Evolutionary conservation across 176 grass and related monocot species (phyloP).

Genomic region (Musa troglodytarum): DNA sequence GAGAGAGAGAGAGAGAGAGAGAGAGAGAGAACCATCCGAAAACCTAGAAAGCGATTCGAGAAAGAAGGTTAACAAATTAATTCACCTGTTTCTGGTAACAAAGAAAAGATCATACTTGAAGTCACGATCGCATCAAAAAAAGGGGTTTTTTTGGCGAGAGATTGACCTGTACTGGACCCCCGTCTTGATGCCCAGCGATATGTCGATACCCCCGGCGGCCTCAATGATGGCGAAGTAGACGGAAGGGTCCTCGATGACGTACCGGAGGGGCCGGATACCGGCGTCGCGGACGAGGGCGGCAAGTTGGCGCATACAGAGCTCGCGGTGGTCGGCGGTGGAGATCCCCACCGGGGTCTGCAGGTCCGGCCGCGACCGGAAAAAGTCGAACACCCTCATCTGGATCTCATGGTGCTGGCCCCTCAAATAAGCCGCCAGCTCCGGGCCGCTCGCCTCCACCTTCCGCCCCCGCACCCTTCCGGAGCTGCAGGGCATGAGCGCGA

Average conservation of each 20-base stretch:
- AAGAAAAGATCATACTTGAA: neutral
- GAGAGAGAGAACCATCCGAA: neutral
- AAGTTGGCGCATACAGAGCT: constrained; percentile 88
- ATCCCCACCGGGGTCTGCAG: constrained; percentile 82
- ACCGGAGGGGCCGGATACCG: constrained; percentile 69
- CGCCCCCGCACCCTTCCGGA: neutral
- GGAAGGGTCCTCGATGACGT: constrained; percentile 35
- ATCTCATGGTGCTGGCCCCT: constrained; percentile 35
- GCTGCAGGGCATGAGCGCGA: constrained; percentile 44
- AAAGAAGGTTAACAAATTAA: neutral
- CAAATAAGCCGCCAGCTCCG: constrained; percentile 41
- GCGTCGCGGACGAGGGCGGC: constrained; percentile 64
- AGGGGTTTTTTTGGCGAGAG: neutral
- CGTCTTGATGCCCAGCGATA: constrained; percentile 80
- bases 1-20: no score
- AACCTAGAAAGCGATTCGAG: neutral
- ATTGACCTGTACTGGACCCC: constrained; percentile 95
- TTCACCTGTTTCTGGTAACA: neutral
- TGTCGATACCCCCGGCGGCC: constrained; percentile 70
- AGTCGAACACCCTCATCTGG: constrained; percentile 60
- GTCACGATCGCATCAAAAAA: neutral
- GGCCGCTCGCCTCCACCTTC: constrained; percentile 30
- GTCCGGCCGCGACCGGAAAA: constrained; percentile 54
- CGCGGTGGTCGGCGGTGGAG: constrained; percentile 54
- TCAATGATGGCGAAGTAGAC: constrained; percentile 84